Evolutionary conservation across 345 rosid species (phyloP), one percentile per base, ranked within the genome.

Genomic region (Chamaenerion angustifolium): DNA sequence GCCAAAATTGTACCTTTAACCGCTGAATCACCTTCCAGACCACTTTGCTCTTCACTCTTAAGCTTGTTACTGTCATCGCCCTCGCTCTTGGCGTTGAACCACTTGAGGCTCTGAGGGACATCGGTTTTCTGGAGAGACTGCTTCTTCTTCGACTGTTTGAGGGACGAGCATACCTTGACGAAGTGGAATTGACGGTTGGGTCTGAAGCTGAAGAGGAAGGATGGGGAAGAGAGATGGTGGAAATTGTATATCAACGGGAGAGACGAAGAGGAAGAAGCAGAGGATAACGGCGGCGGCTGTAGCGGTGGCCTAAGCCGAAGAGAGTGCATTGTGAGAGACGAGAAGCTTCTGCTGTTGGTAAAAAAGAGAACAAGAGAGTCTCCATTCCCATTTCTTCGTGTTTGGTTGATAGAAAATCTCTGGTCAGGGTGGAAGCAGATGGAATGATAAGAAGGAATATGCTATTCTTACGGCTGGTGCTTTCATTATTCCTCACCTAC

Each of bases 1-100:
- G 95, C 98, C 67, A 92, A 64, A 41, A 92, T 49, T 43, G 96
- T 78, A 4, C 98, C 98, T 54, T 69, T 86, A 23, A 87, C 42
- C 11, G 98, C 93, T 16, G 83, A 59, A 8, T 71, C 81, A 19
- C 79, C 84, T 3, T 72, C 82, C 53, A 73, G 46, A 16, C 46
- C 69, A 6, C 50, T 67, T 3, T 16, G 66, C 9, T 48, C 72
- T 31, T 5, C 37, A 5, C 37, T 31, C 7, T 31, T 31, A 31
- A 31, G 37, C 37, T 31, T 31, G 8, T 31, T 8, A 8, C 37
- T 8, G 14, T 69, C 68, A 54, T 83, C 66, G 14, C 48, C 42
- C 16, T 61, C 71, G 17, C 73, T 68, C 62, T 86, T 86, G 21
- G 94, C 67, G 54, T 71, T 73, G 69, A 81, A 71, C 89, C 94